These are phyloP conservation scores for Sporisorium reilianum DNA, from an alignment of 1,284 basidiomycete species.

Conservation along the genomic window DNA sequence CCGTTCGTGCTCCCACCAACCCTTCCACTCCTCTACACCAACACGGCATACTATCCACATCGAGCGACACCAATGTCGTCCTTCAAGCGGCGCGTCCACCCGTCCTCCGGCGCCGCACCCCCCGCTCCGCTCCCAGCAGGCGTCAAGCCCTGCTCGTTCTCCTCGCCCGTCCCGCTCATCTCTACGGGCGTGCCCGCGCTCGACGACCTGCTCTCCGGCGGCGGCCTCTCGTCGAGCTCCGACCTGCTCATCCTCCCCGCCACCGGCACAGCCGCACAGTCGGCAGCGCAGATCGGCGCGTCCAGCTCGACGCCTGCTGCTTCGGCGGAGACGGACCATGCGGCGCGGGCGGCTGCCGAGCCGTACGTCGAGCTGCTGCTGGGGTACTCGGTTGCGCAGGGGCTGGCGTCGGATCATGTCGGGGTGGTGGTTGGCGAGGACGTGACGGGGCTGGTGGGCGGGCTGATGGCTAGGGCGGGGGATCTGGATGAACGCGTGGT, in stretches of 20 bases:
- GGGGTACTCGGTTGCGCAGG: constrained; percentile 89
- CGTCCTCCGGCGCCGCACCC: constrained; percentile 41
- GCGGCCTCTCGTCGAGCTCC: constrained; percentile 85
- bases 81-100: constrained; percentile 79
- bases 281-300: constrained; percentile 49
- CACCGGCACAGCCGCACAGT: constrained; percentile 47
- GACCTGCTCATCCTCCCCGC: constrained; percentile 76
- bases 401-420: constrained; percentile 79
- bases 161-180: constrained; percentile 76
- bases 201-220: constrained; percentile 92
- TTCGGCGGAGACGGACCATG: constrained; percentile 41
- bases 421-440: constrained; percentile 76
- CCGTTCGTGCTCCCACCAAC: background rate
- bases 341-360: constrained; percentile 50
- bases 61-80: constrained; percentile 75
- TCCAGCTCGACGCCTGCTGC: constrained; percentile 82
- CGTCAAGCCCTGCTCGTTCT: constrained; percentile 77
- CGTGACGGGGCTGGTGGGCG: constrained; percentile 70
- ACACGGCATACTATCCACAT: background rate
- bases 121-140: constrained; percentile 73
- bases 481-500: constrained; percentile 43
- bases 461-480: constrained; percentile 60
- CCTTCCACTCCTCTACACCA: background rate
- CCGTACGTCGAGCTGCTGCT: constrained; percentile 87
- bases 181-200: constrained; percentile 92